Evolutionary conservation across 441 rosid genomes (phyloP).

Genomic region (Adansonia rubrostipa): DNA sequence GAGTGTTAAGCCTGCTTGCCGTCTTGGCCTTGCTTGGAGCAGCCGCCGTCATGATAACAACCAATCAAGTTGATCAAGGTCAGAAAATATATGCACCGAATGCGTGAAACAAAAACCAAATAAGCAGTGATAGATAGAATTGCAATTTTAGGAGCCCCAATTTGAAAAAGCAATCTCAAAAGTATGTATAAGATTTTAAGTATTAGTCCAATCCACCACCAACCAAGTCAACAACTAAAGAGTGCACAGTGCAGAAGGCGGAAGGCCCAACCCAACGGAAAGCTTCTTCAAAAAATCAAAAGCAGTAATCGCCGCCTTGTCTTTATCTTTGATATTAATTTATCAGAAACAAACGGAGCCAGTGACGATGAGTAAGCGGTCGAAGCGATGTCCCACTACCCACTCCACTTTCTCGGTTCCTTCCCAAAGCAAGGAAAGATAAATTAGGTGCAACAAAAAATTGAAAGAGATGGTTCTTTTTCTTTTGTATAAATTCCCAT

Average conservation of each 20-base stretch:
- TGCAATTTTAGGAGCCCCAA: not conserved
- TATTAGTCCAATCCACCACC: not conserved
- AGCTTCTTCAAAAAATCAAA: not conserved
- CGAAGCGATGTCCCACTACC: conserved; percentile 1
- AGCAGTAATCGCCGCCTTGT: not conserved
- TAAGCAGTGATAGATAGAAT: not conserved
- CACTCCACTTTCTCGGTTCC: not conserved
- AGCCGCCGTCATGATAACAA: conserved; percentile 29
- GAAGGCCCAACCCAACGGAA: not conserved
- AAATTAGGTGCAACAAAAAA: not conserved
- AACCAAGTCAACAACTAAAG: not conserved
- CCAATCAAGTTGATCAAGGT: conserved; percentile 38
- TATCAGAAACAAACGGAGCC: not conserved
- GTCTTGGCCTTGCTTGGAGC: conserved; percentile 44
- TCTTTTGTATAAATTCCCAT: not conserved
- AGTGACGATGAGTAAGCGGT: not conserved
- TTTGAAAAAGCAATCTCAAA: too few relatives aligned
- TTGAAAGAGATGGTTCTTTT: conserved; percentile 11
- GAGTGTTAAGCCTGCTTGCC: conserved; percentile 44
- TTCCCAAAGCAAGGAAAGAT: not conserved
- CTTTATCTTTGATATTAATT: not conserved
- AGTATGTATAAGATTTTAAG: not conserved
- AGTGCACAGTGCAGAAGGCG: not conserved
- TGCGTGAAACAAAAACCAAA: not conserved
- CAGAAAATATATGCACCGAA: conserved; percentile 29